phyloP scores from a whole-genome alignment of 768 basidiomycete species.

The Mycena pura region DNA sequence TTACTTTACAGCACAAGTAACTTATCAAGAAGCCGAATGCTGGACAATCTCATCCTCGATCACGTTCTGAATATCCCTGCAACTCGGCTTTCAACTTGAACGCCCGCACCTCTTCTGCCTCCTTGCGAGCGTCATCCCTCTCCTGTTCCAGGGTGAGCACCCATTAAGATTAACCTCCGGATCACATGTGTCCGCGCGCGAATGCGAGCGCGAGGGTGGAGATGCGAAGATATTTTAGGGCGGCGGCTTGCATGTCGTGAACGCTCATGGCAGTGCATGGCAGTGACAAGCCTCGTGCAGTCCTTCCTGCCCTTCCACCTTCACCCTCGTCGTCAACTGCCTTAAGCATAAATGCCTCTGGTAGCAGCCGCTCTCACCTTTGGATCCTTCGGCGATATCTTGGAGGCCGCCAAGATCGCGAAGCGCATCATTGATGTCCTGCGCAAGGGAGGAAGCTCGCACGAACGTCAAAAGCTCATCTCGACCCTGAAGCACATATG shows the following conservation, averaged over 20 bases:
- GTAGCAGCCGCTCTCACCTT: slow-evolving; percentile 12
- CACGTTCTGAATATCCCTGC: slow-evolving; percentile 83
- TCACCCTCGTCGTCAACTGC: neutral
- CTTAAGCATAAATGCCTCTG: slow-evolving; percentile 1
- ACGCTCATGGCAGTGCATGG: neutral
- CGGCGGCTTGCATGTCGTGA: no score
- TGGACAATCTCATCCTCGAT: no score
- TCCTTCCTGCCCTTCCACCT: neutral
- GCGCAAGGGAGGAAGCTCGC: neutral
- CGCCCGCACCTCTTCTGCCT: no score
- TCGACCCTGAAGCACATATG: neutral
- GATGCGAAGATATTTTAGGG: no score
- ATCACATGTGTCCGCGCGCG: no score
- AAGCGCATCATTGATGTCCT: slow-evolving; percentile 11
- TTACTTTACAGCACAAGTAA: no score
- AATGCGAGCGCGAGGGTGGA: no score
- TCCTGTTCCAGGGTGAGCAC: no score
- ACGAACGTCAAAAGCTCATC: neutral
- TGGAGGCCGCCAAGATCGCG: slow-evolving; percentile 9
- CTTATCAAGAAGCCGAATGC: no score
- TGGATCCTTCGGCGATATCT: slow-evolving; percentile 13
- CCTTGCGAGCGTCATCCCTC: no score
- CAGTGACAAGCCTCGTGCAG: neutral
- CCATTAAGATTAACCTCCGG: no score
- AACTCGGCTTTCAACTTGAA: no score